Percentiles rank a stretch among this genome's conserved stretches.
Conservation (phyloP, 2,329 filamentous ascomycete genomes). For the Fusarium austroafricanum region DNA sequence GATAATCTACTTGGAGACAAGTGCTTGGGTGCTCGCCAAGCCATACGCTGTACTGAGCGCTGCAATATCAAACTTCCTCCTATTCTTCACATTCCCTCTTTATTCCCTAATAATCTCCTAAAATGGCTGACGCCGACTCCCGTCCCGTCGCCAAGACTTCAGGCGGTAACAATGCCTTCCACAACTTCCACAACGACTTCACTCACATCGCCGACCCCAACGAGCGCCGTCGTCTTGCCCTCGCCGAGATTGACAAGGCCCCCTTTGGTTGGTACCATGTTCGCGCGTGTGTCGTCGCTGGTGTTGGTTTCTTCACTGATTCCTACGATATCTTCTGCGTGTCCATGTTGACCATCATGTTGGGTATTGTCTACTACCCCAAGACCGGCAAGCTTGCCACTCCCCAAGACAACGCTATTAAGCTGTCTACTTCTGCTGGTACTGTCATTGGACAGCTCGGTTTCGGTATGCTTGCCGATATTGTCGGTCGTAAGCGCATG, state of each 20-base stretch:
- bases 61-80: constrained; percentile 4
- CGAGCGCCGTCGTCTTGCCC: constrained; percentile 80
- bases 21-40: background rate
- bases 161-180: constrained; percentile 77
- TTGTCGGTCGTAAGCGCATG: constrained; percentile 77
- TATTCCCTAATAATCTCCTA: background rate
- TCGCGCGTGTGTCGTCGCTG: constrained; percentile 79
- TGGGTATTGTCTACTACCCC: constrained; percentile 81
- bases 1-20: constrained; percentile 11
- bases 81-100: background rate
- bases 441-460: constrained; percentile 84
- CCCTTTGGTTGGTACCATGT: constrained; percentile 89
- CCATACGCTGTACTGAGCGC: background rate
- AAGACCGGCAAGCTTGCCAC: constrained; percentile 69
- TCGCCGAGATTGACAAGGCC: constrained; percentile 84
- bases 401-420: constrained; percentile 82
- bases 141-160: constrained; percentile 58
- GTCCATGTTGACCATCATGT: constrained; percentile 77
- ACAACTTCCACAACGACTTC: constrained; percentile 83
- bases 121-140: constrained; percentile 30
- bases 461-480: constrained; percentile 83
- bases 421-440: constrained; percentile 84
- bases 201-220: constrained; percentile 74
- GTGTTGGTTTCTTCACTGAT: constrained; percentile 90
- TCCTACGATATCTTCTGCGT: constrained; percentile 87